Evolutionary conservation across 208 protist species (phyloP), one percentile per base, ranked within the genome.

Genomic region (Wallacemonas rigidus): DNA sequence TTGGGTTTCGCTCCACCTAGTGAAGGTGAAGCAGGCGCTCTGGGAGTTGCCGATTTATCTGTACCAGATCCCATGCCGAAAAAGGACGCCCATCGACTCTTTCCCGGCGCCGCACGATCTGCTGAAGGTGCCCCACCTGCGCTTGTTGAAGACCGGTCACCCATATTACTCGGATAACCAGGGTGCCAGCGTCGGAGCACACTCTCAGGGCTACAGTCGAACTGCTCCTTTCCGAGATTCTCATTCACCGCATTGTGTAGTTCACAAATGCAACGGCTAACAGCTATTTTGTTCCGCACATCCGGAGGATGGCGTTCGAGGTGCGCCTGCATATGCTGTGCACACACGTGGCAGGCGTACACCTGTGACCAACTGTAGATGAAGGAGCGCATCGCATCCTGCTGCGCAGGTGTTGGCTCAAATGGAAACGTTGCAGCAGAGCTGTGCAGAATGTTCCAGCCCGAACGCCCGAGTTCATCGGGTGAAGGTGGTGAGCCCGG

Each of bases 241-340:
- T 84, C 79, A 60, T 90, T 97, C 8, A 97, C 93, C n/a, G 80
- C 72, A 77, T 97, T 97, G 79, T 97, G 93, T 54, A 96, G 77
- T 76, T 94, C 85, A 76, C 93, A 97, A 17, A 95, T 70, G 76
- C 91, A 97, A 35, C 84, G 81, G 35, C 81, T 91, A 4, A 95
- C 62, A 55, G 73, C 67, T 12, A 83, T 64, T 70, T 95, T 97
- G 68, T 89, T 80, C 2, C 60, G 70, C 14, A 96, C 85, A 12
- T 86, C 76, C 12, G 93, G 90, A 17, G 91, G 85, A 67, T 96
- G 77, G 12, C 76, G 36, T n/a, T 72, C 62, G 26, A 97, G 58
- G 71, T 94, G 85, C 40, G 74, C 71, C 35, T 89, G 86, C 91
- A 97, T 95, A 86, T 97, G 91, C 56, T 90, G 93, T 36, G 85